Base-by-base conservation (phyloP, 495 filamentous ascomycete species). In the Podospora pseudopauciseta region DNA sequence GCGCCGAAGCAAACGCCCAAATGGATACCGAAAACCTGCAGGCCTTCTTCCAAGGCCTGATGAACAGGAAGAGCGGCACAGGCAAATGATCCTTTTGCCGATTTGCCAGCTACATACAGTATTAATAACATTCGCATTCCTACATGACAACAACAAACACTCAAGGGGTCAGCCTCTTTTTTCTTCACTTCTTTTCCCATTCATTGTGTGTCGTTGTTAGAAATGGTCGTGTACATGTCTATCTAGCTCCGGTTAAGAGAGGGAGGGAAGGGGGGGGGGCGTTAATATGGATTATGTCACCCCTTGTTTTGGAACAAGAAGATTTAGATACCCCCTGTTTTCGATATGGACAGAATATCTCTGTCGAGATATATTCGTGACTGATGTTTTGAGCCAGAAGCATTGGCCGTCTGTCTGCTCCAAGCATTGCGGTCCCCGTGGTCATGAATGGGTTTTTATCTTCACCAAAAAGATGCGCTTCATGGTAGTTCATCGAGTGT, bases 11-110 rank as follows among this genome's bases (percentile, higher is more conserved):
- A 34, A 60, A 75, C 0, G 68, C 77, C 2, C 77, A 74, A 58
- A 78, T 82, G 68, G 81, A 85, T 71, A 83, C 80, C 18, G 82
- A 81, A 66, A 80, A 81, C 65, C 67, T 85, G 26, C 81, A 82
- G 68, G 81, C 80, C 28, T 85, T 85, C 68, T 85, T 85, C 67
- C 78, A 77, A 58, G 79, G 77, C 39, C 73, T 85, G 30, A 84
- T 85, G 80, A 83, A 82, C 63, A 72, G 70, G 67, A 67, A 74
- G 32, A 70, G 67, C 4, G 60, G 67, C n/a, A 13, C 65, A 23
- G 57, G 64, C 30, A 74, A 70, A 32, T 74, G 58, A 49, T 16
- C 39, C 39, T 32, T 32, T 7, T 16, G 39, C 7, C 6, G 2
- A 13, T 13, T 16, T 49, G 39, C 15, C 39, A 49, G 39, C 39